Base-by-base conservation (phyloP, 306 rosid species). In the Citrullus colocynthis region DNA sequence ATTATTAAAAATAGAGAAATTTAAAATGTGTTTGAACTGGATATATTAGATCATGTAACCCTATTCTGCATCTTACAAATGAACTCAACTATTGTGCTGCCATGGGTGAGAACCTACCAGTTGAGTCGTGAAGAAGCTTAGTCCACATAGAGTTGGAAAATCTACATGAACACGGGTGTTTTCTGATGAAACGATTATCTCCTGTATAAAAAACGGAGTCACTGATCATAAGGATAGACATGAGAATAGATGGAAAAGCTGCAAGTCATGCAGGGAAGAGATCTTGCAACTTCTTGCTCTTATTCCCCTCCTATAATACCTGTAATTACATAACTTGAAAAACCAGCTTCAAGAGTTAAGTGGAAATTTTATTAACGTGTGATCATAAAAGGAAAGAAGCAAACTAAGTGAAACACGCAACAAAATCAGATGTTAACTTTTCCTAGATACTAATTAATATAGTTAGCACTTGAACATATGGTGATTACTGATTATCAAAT, bases 61-160 rank as follows among this genome's bases (percentile, higher is more conserved):
- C 17, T 60, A 28, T 8, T 59, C 65, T 59, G 37, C 37, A 24
- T 24, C 85, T 82, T 39, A 85, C 88, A 87, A 21, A 83, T 81
- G 76, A 81, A 85, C 52, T 85, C 86, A 14, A 62, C 42, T 34
- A 83, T 82, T 6, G 83, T 85, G 75, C 84, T 85, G 81, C 80
- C 90, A 74, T 87, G 83, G 9, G 44, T 7, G 87, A 83, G 80
- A 85, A 81, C 78, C 84, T 79, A 11, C 87, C 86, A 1, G 90
- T 85, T 30, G 88, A 84, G 62, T 49, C 69, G 64, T 77, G 85
- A 59, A 59, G 32, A 5, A 59, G 7, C 12, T 4, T 13, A 6
- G 6, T 60, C 34, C 66, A 60, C 63, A 10, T 55, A 79, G 83
- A 82, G 84, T 3, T 48, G 15, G 82, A 72, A 83, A 87, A 81